phyloP scores from a whole-genome alignment of 306 rosid genomes.

The Mimosa bimucronata region DNA sequence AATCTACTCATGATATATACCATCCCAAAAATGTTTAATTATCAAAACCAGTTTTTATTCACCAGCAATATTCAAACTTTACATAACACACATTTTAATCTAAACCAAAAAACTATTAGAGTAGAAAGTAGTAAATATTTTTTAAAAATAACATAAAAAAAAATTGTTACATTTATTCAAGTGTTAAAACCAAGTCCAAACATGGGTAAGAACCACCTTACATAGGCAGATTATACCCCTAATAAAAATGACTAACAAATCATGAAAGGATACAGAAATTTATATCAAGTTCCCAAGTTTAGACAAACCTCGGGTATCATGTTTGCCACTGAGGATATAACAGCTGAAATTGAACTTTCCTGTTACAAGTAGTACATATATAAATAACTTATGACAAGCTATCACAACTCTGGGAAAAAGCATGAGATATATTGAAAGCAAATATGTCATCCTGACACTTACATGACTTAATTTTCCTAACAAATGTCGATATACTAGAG shows the following conservation, averaged over 20 bases:
- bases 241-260: conserved; percentile 14
- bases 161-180: neutral
- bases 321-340: conserved; percentile 73
- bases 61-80: neutral
- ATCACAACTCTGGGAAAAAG: neutral
- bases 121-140: neutral
- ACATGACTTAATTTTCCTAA: neutral
- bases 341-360: conserved; percentile 89
- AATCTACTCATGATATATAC: neutral
- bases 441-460: neutral
- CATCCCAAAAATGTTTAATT: neutral
- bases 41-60: neutral
- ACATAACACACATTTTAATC: neutral
- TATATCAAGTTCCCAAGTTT: conserved; percentile 12
- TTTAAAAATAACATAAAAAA: neutral
- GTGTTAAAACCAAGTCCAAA: neutral
- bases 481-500: neutral
- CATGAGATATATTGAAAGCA: neutral
- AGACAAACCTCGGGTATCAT: conserved; percentile 93
- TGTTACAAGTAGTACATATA: conserved; percentile 43
- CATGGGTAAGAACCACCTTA: conserved; percentile 25
- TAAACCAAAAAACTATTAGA: neutral
- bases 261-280: neutral
- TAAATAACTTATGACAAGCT: neutral
- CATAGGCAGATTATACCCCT: neutral